phyloP scores from a whole-genome alignment of 805 yeast species.

The Nakazawaea ishiwadae region DNA sequence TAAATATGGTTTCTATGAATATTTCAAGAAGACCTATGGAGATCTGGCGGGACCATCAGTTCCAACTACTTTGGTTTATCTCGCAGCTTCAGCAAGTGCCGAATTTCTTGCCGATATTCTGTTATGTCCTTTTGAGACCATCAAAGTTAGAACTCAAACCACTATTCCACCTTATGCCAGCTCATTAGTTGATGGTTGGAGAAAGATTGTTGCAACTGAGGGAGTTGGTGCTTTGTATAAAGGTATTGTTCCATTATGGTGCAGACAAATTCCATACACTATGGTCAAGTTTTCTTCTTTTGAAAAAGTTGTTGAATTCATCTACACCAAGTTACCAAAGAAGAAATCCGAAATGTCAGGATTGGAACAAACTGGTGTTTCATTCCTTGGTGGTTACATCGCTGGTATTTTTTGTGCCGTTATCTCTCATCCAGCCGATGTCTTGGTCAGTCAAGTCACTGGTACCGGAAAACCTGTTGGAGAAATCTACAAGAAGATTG shows the following conservation, averaged over 20 bases:
- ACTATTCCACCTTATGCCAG: constrained; percentile 81
- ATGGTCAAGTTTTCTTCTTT: constrained; percentile 96
- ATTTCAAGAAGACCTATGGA: constrained; percentile 76
- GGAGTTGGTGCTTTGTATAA: constrained; percentile 77
- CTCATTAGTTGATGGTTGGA: constrained; percentile 60
- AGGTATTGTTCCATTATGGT: constrained; percentile 91
- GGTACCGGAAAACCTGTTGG: constrained; percentile 58
- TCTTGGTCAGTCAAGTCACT: constrained; percentile 91
- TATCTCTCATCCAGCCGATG: constrained; percentile 98
- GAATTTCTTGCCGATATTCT: constrained; percentile 89
- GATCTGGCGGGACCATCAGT: constrained; percentile 58
- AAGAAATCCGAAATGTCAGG: constrained; percentile 67
- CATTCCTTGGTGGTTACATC: constrained; percentile 92
- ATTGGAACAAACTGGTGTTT: constrained; percentile 86
- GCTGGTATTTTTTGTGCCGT: constrained; percentile 97
- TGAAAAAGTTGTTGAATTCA: constrained; percentile 82
- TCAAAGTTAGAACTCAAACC: constrained; percentile 92
- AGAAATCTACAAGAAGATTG: constrained; percentile 78
- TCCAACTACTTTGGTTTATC: constrained; percentile 68
- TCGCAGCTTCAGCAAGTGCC: constrained; percentile 89
- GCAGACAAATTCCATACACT: constrained; percentile 96
- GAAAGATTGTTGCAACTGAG: constrained; percentile 58
- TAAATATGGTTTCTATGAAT: constrained; percentile 93
- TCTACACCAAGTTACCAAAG: constrained; percentile 70
- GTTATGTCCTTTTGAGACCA: constrained; percentile 92